Evolutionary conservation across 257 asterid species (phyloP), one percentile per base, ranked within the genome.

Genomic region (Fraxinus cuspidata): DNA sequence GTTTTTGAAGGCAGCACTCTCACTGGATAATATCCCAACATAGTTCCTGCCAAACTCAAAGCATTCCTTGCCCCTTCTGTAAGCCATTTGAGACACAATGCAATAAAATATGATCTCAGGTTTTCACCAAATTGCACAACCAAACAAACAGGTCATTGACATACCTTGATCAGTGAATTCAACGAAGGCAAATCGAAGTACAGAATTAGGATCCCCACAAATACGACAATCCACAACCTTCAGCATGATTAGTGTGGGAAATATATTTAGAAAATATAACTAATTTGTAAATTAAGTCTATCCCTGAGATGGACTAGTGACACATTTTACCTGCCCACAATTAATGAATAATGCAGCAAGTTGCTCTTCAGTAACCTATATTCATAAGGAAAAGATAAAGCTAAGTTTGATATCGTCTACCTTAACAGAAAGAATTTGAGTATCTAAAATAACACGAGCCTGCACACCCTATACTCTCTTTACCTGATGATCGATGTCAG

Each of bases 401-500:
- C 35, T 29, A 27, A 13, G 71, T 58, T 23, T 58, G 31, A 23
- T 21, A 58, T 9, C 9, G 13, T 58, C 25, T 7, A 0, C 12
- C 67, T 58, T 18, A 8, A 58, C 27, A 72, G 71, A 60, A 75
- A 2, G 7, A 72, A 29, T 35, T 28, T 37, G 7, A 18, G 11
- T 7, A 9, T 56, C 65, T 7, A 19, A 56, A 70, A 27, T 56
- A 56, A 56, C 6, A 7, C 27, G 7, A n/a, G 12, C 3, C 16
- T 1, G 66, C 28, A 8, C 19, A 49, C 58, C 12, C 58, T 7
- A 21, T 32, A 21, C 8, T 76, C 81, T 23, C 8, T 65, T 80
- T 76, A 89, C 96, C 91, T 91, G 96, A 78, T 89, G 92, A 88
- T 91, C 96, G 82, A 91, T 91, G 80, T 89, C 92, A 34, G 96